These are phyloP conservation scores for Ophiosphaerella narmari DNA, from an alignment of 2,329 filamentous ascomycete species.

Conservation along the genomic window DNA sequence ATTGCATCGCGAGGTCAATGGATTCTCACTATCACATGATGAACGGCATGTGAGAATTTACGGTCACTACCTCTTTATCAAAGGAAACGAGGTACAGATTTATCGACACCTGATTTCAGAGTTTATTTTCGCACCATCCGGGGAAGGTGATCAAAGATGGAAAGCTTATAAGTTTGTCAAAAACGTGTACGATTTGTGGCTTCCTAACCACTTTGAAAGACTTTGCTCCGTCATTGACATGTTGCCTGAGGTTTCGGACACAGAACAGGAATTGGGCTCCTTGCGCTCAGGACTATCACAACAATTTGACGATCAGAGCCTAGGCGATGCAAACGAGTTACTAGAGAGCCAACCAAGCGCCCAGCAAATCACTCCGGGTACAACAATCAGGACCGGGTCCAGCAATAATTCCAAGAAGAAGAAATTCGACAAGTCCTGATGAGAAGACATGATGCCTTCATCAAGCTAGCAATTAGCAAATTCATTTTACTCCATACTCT, in stretches of 20 bases:
- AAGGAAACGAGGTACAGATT: slow-evolving; percentile 6
- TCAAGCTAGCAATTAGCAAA: no score
- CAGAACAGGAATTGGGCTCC: slow-evolving; percentile 1
- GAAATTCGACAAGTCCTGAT: not conserved
- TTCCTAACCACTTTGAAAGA: slow-evolving; percentile 7
- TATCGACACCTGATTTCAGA: slow-evolving; percentile 1
- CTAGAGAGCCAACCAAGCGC: slow-evolving; percentile 5
- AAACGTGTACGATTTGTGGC: no score
- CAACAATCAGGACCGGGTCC: slow-evolving; percentile 3
- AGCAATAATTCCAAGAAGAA: slow-evolving; percentile 7
- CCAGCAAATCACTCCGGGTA: slow-evolving; percentile 10
- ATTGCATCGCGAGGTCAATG: slow-evolving; percentile 9
- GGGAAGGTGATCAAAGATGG: not conserved
- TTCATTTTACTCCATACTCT: no score
- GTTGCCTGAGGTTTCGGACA: slow-evolving; percentile 4
- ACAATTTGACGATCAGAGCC: not conserved
- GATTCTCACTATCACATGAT: slow-evolving; percentile 20
- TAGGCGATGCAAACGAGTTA: slow-evolving; percentile 3
- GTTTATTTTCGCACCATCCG: slow-evolving; percentile 9
- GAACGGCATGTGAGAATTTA: slow-evolving; percentile 16
- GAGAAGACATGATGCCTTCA: no score
- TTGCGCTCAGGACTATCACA: slow-evolving; percentile 9
- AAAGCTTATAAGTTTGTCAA: no score
- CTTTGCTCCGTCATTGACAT: slow-evolving; percentile 8
- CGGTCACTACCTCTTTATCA: slow-evolving; percentile 16